These are phyloP conservation scores for Penicillium coffeae DNA, from an alignment of 495 filamentous ascomycete species.

Conservation along the genomic window DNA sequence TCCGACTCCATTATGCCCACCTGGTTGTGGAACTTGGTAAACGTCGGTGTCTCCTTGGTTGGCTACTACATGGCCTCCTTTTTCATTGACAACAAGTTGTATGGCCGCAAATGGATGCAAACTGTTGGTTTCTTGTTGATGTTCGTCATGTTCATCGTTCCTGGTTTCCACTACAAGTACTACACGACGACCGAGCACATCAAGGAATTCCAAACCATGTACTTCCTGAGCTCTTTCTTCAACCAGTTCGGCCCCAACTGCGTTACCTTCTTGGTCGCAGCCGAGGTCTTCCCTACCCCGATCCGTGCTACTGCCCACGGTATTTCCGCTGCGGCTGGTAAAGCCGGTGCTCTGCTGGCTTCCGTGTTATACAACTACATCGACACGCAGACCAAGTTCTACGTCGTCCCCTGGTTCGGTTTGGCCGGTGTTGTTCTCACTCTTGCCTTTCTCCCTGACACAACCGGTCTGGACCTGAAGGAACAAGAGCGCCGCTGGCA, in stretches of 20 bases:
- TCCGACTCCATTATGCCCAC: conserved; percentile 66
- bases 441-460: conserved; percentile 79
- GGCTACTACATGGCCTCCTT: conserved; percentile 83
- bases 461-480: conserved; percentile 87
- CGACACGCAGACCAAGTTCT: conserved; percentile 69
- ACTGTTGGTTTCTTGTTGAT: conserved; percentile 80
- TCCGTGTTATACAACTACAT: conserved; percentile 89
- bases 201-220: conserved; percentile 82
- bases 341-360: conserved; percentile 78
- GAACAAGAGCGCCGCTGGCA: conserved; percentile 88
- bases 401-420: conserved; percentile 89
- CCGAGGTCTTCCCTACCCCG: conserved; percentile 85
- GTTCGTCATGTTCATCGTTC: conserved; percentile 84
- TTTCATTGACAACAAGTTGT: conserved; percentile 86
- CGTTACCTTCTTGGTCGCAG: conserved; percentile 87
- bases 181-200: conserved; percentile 63
- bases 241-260: conserved; percentile 94
- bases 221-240: conserved; percentile 91
- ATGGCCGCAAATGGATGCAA: conserved; percentile 90
- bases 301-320: conserved; percentile 89
- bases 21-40: conserved; percentile 89
- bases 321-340: conserved; percentile 79
- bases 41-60: conserved; percentile 72
- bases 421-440: conserved; percentile 76
- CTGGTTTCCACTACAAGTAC: conserved; percentile 79